Evolutionary conservation across 371 early-diverging fungal genomes (phyloP).

Genomic region (Apophysomyces sp.): DNA sequence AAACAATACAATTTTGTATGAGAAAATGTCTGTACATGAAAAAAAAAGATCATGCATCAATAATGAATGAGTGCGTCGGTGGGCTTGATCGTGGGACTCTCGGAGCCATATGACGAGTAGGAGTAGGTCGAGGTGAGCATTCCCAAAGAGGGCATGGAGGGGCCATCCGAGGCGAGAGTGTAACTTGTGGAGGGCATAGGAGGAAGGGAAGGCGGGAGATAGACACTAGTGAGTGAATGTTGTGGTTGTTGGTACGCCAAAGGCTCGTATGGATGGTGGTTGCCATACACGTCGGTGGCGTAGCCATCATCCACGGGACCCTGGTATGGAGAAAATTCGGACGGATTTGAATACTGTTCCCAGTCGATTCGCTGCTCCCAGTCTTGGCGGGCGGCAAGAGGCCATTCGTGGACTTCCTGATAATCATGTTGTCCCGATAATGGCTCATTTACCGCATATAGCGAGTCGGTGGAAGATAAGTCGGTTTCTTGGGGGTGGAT

Average conservation of each 20-base stretch:
- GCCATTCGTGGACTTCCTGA: neutral
- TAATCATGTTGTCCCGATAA: conserved; percentile 1
- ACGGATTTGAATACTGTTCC: conserved; percentile 1
- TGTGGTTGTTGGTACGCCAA: neutral
- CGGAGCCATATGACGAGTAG: conserved; percentile 2
- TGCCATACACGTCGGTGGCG: neutral
- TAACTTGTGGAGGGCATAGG: conserved; percentile 5
- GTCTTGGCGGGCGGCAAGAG: neutral
- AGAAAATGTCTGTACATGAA: conserved; percentile 5
- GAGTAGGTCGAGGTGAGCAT: neutral
- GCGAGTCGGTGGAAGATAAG: conserved; percentile 9
- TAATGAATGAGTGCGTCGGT: conserved; percentile 23
- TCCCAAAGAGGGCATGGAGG: neutral
- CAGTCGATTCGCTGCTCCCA: neutral
- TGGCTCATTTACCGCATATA: neutral
- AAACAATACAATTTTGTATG: conserved; percentile 8
- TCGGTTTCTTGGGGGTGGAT: conserved; percentile 6
- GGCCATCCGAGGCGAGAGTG: conserved; percentile 1
- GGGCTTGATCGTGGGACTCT: conserved; percentile 15
- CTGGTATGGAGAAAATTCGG: neutral
- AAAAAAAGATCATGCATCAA: conserved; percentile 3
- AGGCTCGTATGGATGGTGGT: neutral
- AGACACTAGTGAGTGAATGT: neutral
- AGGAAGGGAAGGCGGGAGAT: conserved; percentile 1
- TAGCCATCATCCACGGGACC: neutral